Evolutionary conservation across 2,329 filamentous ascomycete species (phyloP).

Genomic region (Akanthomyces muscarius): DNA sequence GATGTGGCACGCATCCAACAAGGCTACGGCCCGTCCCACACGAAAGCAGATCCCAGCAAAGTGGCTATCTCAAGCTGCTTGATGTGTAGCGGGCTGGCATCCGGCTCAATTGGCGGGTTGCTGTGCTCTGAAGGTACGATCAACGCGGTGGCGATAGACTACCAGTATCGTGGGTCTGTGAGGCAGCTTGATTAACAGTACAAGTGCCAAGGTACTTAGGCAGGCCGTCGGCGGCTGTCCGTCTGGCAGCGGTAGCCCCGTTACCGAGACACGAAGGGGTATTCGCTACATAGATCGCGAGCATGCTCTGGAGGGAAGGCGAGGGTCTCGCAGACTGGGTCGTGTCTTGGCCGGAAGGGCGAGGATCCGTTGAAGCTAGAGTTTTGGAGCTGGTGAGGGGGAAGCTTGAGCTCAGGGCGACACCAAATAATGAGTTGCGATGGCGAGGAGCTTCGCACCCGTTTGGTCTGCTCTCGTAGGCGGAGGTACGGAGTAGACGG

Average conservation of each 20-base stretch:
- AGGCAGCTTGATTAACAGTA: not conserved
- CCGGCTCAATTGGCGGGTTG: not conserved
- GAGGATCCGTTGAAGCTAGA: not conserved
- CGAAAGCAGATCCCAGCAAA: not conserved
- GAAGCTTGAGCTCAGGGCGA: not conserved
- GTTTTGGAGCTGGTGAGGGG: not conserved
- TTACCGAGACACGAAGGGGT: slow-evolving; percentile 2
- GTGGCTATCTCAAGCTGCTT: too few relatives aligned
- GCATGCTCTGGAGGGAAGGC: not conserved
- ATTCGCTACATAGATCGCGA: not conserved
- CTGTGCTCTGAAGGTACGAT: not conserved
- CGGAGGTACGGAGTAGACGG: too few relatives aligned
- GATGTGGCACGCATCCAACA: not conserved
- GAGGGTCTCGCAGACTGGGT: slow-evolving; percentile 4
- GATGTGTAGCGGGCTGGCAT: not conserved
- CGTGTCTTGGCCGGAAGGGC: slow-evolving; percentile 13
- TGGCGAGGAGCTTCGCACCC: too few relatives aligned
- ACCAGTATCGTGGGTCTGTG: not conserved
- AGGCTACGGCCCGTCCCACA: slow-evolving; percentile 1
- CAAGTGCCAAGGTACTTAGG: not conserved
- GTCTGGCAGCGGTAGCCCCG: not conserved
- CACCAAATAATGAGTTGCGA: not conserved
- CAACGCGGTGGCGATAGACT: not conserved
- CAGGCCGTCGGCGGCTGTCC: not conserved
- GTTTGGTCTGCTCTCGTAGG: too few relatives aligned